phyloP scores from a whole-genome alignment of 129 eudicot genomes.

The Kitagawia praeruptora region DNA sequence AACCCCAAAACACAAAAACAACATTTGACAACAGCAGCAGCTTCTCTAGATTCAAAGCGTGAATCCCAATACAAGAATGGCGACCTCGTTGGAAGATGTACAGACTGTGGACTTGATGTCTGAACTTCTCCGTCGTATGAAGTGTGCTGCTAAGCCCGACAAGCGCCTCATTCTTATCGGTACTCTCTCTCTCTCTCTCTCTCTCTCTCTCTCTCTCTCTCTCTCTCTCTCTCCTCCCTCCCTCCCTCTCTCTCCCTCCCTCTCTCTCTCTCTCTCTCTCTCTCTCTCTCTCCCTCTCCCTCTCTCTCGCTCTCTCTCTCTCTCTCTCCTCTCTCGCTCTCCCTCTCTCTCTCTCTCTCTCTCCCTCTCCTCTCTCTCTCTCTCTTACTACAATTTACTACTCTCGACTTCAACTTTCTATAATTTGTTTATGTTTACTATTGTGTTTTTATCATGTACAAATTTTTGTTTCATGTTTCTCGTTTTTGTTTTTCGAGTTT shows the following conservation, averaged over 20 bases:
- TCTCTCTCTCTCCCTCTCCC: too few relatives aligned
- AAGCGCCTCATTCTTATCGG: slow-evolving; percentile 38
- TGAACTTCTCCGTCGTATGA: slow-evolving; percentile 32
- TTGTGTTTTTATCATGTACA: too few relatives aligned
- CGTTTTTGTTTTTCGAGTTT: not conserved
- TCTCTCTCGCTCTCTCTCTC: too few relatives aligned
- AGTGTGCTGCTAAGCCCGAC: slow-evolving; percentile 31
- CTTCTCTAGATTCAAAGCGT: not conserved
- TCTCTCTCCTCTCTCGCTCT: too few relatives aligned
- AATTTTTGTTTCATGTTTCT: not conserved
- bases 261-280: too few relatives aligned
- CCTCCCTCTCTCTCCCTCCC: too few relatives aligned
- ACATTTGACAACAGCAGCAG: not conserved
- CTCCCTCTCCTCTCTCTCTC: too few relatives aligned
- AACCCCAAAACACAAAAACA: not conserved
- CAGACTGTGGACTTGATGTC: slow-evolving; percentile 20
- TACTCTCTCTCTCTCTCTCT: not conserved
- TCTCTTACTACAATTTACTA: not conserved
- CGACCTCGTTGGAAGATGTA: slow-evolving; percentile 21
- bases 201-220: too few relatives aligned
- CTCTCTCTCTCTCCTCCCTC: too few relatives aligned
- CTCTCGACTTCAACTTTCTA: not conserved
- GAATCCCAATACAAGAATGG: not conserved
- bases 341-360: too few relatives aligned
- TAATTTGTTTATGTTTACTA: too few relatives aligned